These are phyloP conservation scores for Kingdonia uniflora DNA, from an alignment of 164 flowering plant species.

Conservation along the genomic window DNA sequence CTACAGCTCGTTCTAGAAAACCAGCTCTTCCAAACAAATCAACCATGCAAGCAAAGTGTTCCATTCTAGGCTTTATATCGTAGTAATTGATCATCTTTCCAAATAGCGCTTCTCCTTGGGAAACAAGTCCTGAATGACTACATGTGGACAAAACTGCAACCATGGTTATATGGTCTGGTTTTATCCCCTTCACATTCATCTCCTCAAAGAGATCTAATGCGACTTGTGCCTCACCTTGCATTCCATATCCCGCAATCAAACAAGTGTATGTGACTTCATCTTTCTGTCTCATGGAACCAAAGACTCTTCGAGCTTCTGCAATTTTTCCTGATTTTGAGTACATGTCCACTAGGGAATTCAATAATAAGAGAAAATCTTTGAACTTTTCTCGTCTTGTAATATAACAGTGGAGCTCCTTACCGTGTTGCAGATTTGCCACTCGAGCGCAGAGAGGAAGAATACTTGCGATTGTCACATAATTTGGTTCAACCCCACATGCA, in stretches of 20 bases:
- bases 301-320: conserved; percentile 33
- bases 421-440: conserved; percentile 45
- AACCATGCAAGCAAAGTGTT: conserved; percentile 55
- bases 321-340: conserved; percentile 51
- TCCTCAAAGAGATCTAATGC: conserved; percentile 42
- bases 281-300: conserved; percentile 29
- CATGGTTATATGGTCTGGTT: conserved; percentile 57
- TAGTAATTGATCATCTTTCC: conserved; percentile 27
- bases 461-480: conserved; percentile 52
- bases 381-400: conserved; percentile 25
- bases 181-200: conserved; percentile 29
- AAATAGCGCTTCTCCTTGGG: conserved; percentile 31
- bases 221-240: conserved; percentile 37
- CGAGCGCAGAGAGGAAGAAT: conserved; percentile 55
- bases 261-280: conserved; percentile 56
- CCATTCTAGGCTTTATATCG: conserved; percentile 33
- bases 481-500: conserved; percentile 31
- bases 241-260: conserved; percentile 55
- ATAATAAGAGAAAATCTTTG: conserved; percentile 28
- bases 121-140: conserved; percentile 52
- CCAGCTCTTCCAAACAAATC: conserved; percentile 66
- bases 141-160: conserved; percentile 57
- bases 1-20: conserved; percentile 30
- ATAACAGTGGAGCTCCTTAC: conserved; percentile 58
- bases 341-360: conserved; percentile 63